phyloP scores from a whole-genome alignment of 805 yeast genomes.

The Ogataea zsoltii region DNA sequence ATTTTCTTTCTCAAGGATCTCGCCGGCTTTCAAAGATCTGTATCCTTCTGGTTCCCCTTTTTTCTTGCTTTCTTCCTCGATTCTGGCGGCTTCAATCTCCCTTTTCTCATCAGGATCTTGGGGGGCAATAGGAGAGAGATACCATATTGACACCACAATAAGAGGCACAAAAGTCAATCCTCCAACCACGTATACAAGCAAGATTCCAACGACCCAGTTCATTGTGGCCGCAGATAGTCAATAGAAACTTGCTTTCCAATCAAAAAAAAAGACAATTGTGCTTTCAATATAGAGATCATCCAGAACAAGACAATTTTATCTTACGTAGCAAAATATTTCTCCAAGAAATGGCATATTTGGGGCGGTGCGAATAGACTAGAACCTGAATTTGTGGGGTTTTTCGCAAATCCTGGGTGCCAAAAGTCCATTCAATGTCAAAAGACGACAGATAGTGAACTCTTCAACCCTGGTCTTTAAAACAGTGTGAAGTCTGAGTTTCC shows the following conservation, averaged over 20 bases:
- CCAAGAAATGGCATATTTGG: too few species aligned
- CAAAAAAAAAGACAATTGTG: background rate
- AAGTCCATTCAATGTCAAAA: too few species aligned
- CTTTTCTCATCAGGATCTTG: constrained; percentile 22
- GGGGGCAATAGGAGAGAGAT: constrained; percentile 37
- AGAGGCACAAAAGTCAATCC: constrained; percentile 81
- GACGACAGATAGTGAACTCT: too few species aligned
- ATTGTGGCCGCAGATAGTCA: too few species aligned
- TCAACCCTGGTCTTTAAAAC: too few species aligned
- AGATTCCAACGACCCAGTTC: constrained; percentile 32
- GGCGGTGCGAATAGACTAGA: background rate
- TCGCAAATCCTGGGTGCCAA: too few species aligned
- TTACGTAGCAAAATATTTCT: background rate
- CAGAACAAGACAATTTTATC: background rate
- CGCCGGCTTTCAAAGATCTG: constrained; percentile 53
- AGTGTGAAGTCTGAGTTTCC: too few species aligned
- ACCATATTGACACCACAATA: constrained; percentile 42
- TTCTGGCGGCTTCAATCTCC: constrained; percentile 31
- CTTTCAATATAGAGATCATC: background rate
- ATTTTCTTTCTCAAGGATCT: constrained; percentile 58
- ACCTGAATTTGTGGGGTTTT: too few species aligned
- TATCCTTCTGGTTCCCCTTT: constrained; percentile 31
- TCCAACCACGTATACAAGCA: constrained; percentile 64
- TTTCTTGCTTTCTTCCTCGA: constrained; percentile 28
- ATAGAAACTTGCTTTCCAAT: background rate